Evolutionary conservation across 2,329 filamentous ascomycete species (phyloP).

Genomic region (Pyrenochaeta sp.): DNA sequence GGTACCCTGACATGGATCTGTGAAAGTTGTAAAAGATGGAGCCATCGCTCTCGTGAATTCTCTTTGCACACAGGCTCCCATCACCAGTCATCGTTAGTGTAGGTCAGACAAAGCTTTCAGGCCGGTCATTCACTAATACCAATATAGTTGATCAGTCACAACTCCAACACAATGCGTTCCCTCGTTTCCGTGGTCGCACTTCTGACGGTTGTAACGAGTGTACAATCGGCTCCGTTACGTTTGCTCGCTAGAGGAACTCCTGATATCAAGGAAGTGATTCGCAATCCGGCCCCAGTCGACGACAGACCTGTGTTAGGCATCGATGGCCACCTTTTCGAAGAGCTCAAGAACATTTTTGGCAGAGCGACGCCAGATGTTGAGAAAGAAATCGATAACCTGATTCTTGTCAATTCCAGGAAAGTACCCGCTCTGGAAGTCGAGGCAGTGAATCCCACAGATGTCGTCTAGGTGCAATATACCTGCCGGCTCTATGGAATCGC

Average conservation of each 20-base stretch:
- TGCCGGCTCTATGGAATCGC: too few relatives aligned
- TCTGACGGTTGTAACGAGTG: conserved; percentile 10
- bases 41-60: not conserved
- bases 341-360: too few relatives aligned
- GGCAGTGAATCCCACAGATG: too few relatives aligned
- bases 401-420: too few relatives aligned
- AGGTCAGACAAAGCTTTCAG: too few relatives aligned
- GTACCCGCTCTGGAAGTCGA: too few relatives aligned
- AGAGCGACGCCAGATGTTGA: not conserved
- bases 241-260: conserved; percentile 10
- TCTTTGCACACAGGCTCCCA: too few relatives aligned
- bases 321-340: not conserved
- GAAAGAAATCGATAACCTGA: not conserved
- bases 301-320: not conserved
- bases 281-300: conserved; percentile 27
- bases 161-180: conserved; percentile 13
- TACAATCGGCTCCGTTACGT: conserved; percentile 14
- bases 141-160: not conserved
- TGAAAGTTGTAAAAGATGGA: too few relatives aligned
- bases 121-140: too few relatives aligned
- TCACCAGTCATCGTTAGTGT: too few relatives aligned
- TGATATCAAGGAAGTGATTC: conserved; percentile 21
- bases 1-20: conserved; percentile 9
- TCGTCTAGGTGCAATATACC: too few relatives aligned
- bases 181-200: conserved; percentile 11